Evolutionary conservation across 305 asterid genomes (phyloP).

Genomic region (Fraxinus sp.): DNA sequence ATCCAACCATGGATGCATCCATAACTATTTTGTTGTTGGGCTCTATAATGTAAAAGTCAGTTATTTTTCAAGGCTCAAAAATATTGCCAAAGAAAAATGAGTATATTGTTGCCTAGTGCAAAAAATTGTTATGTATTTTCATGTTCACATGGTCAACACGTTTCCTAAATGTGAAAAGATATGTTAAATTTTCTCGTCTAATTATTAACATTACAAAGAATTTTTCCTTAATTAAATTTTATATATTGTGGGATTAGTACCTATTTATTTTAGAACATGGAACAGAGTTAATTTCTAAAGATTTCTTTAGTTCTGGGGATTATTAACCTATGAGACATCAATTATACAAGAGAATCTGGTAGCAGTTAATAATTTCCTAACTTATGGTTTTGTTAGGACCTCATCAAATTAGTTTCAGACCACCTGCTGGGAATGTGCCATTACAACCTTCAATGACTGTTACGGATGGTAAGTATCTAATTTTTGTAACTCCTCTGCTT

Average conservation of each 20-base stretch:
- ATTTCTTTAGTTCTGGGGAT: not conserved
- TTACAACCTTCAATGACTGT: constrained; percentile 90
- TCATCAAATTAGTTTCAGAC: constrained; percentile 87
- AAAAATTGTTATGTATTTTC: not conserved
- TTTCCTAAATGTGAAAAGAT: not conserved
- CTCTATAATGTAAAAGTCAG: not conserved
- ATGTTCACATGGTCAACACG: not conserved
- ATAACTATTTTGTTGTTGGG: not conserved
- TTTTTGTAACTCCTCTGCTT: not conserved
- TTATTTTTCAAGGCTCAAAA: not conserved
- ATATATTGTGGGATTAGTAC: not conserved
- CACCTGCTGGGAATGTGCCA: constrained; percentile 67
- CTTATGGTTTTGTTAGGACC: constrained; percentile 57
- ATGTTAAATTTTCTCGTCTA: not conserved
- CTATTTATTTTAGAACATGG: not conserved
- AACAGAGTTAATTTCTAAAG: not conserved
- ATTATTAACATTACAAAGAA: not conserved
- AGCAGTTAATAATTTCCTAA: not conserved
- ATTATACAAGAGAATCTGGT: constrained; percentile 12
- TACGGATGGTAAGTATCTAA: constrained; percentile 63
- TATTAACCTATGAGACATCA: constrained; percentile 5
- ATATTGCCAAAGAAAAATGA: not conserved
- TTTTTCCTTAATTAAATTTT: not conserved
- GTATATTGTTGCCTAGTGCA: not conserved
- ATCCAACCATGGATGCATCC: not conserved